These are phyloP conservation scores for Bretschneidera sinensis DNA, from an alignment of 345 rosid genomes.

Conservation along the genomic window DNA sequence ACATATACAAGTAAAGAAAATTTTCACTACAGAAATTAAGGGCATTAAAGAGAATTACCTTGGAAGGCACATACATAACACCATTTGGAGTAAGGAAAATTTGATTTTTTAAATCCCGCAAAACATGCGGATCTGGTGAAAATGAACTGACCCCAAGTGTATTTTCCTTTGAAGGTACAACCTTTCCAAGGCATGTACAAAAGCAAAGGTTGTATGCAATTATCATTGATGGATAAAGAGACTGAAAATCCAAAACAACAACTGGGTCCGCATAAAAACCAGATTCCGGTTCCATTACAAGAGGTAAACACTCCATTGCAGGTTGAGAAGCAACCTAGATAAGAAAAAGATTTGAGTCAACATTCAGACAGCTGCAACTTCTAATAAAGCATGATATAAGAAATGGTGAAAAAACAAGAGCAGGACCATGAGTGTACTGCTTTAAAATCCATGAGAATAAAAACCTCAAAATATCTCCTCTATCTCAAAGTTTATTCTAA, in stretches of 20 bases:
- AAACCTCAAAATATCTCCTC: too few species aligned
- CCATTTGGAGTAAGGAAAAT: slow-evolving; percentile 72
- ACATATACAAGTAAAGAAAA: background rate
- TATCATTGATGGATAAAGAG: slow-evolving; percentile 97
- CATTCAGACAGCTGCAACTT: slow-evolving; percentile 6
- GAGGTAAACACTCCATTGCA: slow-evolving; percentile 97
- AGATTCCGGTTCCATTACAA: slow-evolving; percentile 98
- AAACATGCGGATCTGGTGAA: slow-evolving; percentile 51
- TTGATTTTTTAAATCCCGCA: slow-evolving; percentile 54
- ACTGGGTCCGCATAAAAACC: slow-evolving; percentile 91
- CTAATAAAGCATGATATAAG: background rate
- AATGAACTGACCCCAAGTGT: slow-evolving; percentile 75
- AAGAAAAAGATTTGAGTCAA: slow-evolving; percentile 7
- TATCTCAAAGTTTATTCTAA: too few species aligned
- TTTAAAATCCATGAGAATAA: too few species aligned
- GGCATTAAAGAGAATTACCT: slow-evolving; percentile 39
- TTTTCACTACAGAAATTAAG: too few species aligned
- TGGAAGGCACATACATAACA: slow-evolving; percentile 69
- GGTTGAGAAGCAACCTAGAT: slow-evolving; percentile 96
- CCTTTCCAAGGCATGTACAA: slow-evolving; percentile 88
- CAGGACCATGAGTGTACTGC: background rate
- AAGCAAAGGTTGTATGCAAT: slow-evolving; percentile 96
- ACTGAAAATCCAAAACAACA: slow-evolving; percentile 92
- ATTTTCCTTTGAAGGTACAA: slow-evolving; percentile 56
- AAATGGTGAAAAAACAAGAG: background rate